These are phyloP conservation scores for Panaeolus cyanescens DNA, from an alignment of 768 basidiomycete genomes.

Conservation along the genomic window DNA sequence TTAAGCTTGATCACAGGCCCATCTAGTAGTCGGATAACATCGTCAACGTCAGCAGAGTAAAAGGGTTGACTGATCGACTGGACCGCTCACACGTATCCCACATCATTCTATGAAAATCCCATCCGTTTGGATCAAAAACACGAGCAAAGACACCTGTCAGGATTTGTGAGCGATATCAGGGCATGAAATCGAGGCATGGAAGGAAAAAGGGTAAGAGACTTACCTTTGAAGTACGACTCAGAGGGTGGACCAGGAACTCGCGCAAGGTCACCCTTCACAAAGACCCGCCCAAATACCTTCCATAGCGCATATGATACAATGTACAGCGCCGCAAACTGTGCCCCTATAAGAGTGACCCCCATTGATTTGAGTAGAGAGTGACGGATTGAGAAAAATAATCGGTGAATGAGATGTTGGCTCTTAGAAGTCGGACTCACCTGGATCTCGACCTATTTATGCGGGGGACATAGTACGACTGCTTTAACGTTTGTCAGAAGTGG, in stretches of 20 bases:
- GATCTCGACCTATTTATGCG: no score
- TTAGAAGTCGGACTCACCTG: no score
- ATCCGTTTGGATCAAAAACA: slow-evolving; percentile 32
- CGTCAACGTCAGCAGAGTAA: background rate
- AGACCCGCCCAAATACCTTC: background rate
- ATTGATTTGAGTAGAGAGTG: no score
- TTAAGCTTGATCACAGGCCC: slow-evolving; percentile 32
- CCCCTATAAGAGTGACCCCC: no score
- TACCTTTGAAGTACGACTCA: slow-evolving; percentile 35
- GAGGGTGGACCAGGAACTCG: slow-evolving; percentile 41
- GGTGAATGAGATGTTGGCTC: no score
- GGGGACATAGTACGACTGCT: no score
- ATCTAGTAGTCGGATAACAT: slow-evolving; percentile 17
- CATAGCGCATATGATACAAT: background rate
- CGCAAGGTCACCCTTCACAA: slow-evolving; percentile 17
- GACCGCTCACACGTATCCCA: slow-evolving; percentile 28
- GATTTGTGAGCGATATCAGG: background rate
- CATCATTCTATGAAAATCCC: slow-evolving; percentile 37
- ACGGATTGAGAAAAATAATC: no score
- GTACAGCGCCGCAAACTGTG: background rate
- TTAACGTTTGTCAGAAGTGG: no score
- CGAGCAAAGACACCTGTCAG: slow-evolving; percentile 34
- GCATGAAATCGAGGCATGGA: background rate
- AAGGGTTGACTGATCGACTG: background rate
- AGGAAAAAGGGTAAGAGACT: background rate